Base-by-base conservation (phyloP, 1,284 basidiomycete genomes). In the Mycena sp. region DNA sequence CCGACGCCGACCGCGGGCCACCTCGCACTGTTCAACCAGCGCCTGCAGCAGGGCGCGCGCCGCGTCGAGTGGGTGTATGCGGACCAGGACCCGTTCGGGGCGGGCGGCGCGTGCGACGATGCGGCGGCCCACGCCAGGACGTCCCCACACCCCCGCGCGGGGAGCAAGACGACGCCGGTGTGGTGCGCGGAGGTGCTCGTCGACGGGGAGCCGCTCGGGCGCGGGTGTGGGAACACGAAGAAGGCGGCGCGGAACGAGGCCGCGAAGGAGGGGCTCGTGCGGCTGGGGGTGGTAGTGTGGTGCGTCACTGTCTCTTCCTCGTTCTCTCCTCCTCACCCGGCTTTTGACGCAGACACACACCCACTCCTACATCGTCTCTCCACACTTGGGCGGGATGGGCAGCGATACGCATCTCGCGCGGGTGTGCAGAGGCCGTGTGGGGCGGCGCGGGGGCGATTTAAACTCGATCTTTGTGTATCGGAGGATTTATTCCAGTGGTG, bases 221-320 rank as follows among this genome's bases (percentile, higher is more conserved):
- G 71, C 12, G 91, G 91, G 1, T 81, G 77, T 56, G 91, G 90
- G 4, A 85, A 80, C 66, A 91, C 89, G 49, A 93, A 93, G 83
- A 91, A 89, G 72, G 83, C 83, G 6, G 91, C 91, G 2, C 83
- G 88, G 71, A 92, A 91, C 70, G 91, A 87, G 65, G 87, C 88
- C 2, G 88, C 88, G 23, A 88, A 85, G 70, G 76, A 83, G 60
- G 87, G 85, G 2, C 75, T 89, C 21, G 29, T n/a, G 46, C 25
- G 46, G 46, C 14, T 49, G 29, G 46, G 46, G 10, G 9, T 41
- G 6, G n/a, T 6, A 11, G 81, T 85, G 61, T 79, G 74, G 76
- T 81, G 66, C 72, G 78, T 71, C 19, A 58, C 19, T 10, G 30
- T 28, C 37, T 26, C n/a, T 46, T 45, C 43, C 45, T 21, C 29